Evolutionary conservation across 352 stramenopile species (phyloP), one percentile per base, ranked within the genome.

Genomic region (Pythium chondricola): DNA sequence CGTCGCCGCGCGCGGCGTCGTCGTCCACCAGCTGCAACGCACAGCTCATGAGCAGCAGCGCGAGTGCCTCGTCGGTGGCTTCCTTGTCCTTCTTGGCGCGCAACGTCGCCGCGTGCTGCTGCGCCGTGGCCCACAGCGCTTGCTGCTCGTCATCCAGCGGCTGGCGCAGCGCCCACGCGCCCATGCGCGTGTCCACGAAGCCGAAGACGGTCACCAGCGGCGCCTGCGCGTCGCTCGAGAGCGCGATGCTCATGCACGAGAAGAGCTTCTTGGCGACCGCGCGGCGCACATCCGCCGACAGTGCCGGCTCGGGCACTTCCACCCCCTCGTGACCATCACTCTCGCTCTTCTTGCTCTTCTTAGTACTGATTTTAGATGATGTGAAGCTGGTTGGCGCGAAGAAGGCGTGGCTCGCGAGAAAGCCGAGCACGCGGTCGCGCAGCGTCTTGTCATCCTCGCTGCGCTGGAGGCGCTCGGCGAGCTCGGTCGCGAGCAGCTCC

Each of bases 361-460:
- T 61, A n/a, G n/a, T n/a, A n/a, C n/a, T n/a, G n/a, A n/a, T n/a
- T n/a, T n/a, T n/a, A n/a, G n/a, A n/a, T n/a, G n/a, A n/a, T n/a
- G n/a, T n/a, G n/a, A n/a, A n/a, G n/a, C 24, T 53, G 9, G 54
- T 60, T 21, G 66, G 37, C 13, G 43, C 53, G 54, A 86, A 90
- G 61, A 90, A 87, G 26, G 78, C 67, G 63, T 90, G 72, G 47
- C 78, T 72, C 29, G 85, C 56, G 14, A 90, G 52, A 54, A 93
- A 93, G 2, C 59, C 56, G 11, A 93, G 67, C 54, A 71, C 49
- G 3, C 74, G 53, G 20, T 71, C 56, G 25, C 76, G 49, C 30
- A 85, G 43, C 41, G 50, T 47, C 22, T 48, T 48, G 4, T 63
- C 38, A 2, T 53, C 54, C 6, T 65, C 32, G 18, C 9, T 47